Evolutionary conservation across 257 asterid species (phyloP).

Genomic region (Nicotiana paniculata): DNA sequence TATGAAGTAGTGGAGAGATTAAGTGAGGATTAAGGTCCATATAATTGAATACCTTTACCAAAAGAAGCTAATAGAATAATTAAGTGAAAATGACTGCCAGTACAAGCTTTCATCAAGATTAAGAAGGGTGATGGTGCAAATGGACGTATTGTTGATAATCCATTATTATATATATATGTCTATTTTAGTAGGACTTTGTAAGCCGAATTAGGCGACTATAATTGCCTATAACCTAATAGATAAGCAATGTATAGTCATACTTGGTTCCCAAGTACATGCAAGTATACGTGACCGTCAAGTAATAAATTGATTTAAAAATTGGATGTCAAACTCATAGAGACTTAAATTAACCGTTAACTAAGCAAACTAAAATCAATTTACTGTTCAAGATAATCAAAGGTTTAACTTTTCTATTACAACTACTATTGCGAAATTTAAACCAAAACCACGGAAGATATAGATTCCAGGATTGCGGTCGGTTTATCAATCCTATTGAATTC

Average conservation of each 20-base stretch:
- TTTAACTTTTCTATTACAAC: no score
- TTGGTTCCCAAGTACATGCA: no score
- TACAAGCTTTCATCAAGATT: constrained; percentile 11
- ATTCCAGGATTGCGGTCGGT: no score
- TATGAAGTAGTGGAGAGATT: not conserved
- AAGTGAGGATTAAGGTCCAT: constrained; percentile 1
- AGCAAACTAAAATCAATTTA: no score
- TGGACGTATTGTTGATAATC: constrained; percentile 17
- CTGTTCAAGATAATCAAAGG: no score
- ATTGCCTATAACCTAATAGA: not conserved
- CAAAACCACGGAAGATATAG: no score
- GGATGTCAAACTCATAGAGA: no score
- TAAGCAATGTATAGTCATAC: not conserved
- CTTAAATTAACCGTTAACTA: no score
- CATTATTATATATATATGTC: constrained; percentile 12
- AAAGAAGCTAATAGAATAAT: not conserved
- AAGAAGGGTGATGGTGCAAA: constrained; percentile 20
- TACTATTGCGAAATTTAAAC: no score
- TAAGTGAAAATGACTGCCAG: constrained; percentile 5
- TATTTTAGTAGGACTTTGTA: constrained; percentile 5
- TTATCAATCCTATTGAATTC: no score
- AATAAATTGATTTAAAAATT: no score
- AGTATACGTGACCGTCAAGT: no score
- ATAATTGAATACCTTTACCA: not conserved
- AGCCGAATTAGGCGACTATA: not conserved